Evolutionary conservation across 1,284 basidiomycete genomes (phyloP), one percentile per base, ranked within the genome.

Genomic region (Stereum hirsutum): DNA sequence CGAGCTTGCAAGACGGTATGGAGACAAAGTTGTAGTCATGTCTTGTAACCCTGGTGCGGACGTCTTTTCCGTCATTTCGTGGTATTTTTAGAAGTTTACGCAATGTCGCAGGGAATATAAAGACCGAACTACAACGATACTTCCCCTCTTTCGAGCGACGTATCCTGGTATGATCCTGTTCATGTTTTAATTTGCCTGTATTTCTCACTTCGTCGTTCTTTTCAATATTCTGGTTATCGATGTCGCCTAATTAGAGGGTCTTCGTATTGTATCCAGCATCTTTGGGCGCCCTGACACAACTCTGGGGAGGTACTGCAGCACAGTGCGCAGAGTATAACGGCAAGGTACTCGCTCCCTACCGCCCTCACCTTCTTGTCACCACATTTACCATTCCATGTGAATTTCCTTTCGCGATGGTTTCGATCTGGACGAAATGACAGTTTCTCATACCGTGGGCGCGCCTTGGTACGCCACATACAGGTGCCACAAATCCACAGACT

Each of bases 271-370:
- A 56, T 2, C 44, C 47, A 1, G 47, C 55, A 5, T 53, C 59
- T n/a, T n/a, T n/a, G 21, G 75, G 76, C 11, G 68, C 69, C 0
- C 57, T 76, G 7, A 79, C 70, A 0, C 72, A 71, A 40, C 56
- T 80, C 2, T 78, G 65, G 47, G 76, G 68, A 2, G 77, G 67
- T 1, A 76, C 72, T 1, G 52, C 60, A 0, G 56, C 62, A 0
- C 66, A 72, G 28, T 72, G 62, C 6, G 62, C 32, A 15, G 41
- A 43, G 3, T 35, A 14, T 10, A 43, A 43, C 14, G 41, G 41
- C 5, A 43, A 35, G 34, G 41, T 37, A 10, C 11, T 21, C 37
- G 14, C 4, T 12, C n/a, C 3, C 12, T n/a, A n/a, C n/a, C n/a
- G n/a, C n/a, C n/a, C n/a, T n/a, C 5, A 27, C 23, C 21, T 8